phyloP scores from a whole-genome alignment of 129 eudicot genomes.

The Tanacetum coccineum region DNA sequence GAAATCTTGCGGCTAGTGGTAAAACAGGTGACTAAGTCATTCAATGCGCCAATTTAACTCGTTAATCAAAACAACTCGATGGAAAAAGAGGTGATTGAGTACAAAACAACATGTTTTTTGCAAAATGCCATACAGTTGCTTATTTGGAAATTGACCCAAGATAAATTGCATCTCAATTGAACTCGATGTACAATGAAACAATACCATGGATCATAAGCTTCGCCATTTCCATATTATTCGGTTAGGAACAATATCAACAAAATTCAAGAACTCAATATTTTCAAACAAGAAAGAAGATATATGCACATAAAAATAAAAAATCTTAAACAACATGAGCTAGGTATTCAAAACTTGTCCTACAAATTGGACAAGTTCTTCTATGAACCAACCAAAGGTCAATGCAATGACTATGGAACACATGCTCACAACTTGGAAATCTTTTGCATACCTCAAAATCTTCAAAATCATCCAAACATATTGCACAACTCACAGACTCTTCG shows the following conservation, averaged over 20 bases:
- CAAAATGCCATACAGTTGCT: neutral
- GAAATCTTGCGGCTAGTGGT: neutral
- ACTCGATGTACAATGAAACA: neutral
- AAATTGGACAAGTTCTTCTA: slow-evolving; percentile 59
- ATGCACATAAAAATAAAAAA: neutral
- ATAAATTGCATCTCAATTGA: neutral
- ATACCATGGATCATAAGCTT: slow-evolving; percentile 16
- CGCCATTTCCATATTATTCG: slow-evolving; percentile 18
- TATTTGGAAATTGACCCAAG: neutral
- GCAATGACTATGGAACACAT: slow-evolving; percentile 58
- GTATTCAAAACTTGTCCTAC: slow-evolving; percentile 38
- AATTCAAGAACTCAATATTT: slow-evolving; percentile 9
- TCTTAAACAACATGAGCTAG: slow-evolving; percentile 27
- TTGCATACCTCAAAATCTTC: slow-evolving; percentile 49
- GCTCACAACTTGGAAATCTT: slow-evolving; percentile 56
- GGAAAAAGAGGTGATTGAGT: neutral
- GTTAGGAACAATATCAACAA: slow-evolving; percentile 6
- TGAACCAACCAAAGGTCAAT: slow-evolving; percentile 60
- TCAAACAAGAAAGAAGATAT: slow-evolving; percentile 13
- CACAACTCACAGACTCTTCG: slow-evolving; percentile 31
- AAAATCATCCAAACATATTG: slow-evolving; percentile 65
- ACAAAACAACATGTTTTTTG: neutral
- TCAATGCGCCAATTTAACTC: neutral
- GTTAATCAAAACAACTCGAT: neutral
- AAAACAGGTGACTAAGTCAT: neutral